phyloP scores from a whole-genome alignment of 2,329 filamentous ascomycete genomes.

The Fusarium sp. region DNA sequence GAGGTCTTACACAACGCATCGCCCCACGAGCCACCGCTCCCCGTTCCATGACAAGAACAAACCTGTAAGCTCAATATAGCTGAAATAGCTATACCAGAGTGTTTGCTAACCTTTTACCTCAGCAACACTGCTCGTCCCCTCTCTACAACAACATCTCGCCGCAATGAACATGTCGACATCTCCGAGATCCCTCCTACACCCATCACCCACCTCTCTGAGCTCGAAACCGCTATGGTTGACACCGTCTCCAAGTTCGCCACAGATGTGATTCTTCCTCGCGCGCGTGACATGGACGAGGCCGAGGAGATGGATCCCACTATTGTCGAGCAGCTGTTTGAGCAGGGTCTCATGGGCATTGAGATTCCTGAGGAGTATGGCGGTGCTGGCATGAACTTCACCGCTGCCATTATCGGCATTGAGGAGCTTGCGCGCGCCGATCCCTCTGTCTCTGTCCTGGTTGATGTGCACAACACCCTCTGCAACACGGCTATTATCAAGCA shows the following conservation, averaged over 20 bases:
- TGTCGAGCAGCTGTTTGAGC: constrained; percentile 95
- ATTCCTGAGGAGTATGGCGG: constrained; percentile 98
- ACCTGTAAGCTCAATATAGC: constrained; percentile 43
- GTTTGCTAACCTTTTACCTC: constrained; percentile 16
- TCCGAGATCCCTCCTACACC: constrained; percentile 87
- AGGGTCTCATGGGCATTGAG: constrained; percentile 96
- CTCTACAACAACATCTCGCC: constrained; percentile 69
- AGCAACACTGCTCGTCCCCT: constrained; percentile 62
- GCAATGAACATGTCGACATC: constrained; percentile 67
- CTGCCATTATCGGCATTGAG: constrained; percentile 96
- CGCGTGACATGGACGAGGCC: constrained; percentile 96
- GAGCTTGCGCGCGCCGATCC: constrained; percentile 95
- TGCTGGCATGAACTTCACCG: constrained; percentile 98
- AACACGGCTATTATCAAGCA: constrained; percentile 93
- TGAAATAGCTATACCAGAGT: not conserved
- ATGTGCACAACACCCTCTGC: constrained; percentile 98
- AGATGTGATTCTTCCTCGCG: constrained; percentile 89
- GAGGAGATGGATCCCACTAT: constrained; percentile 91
- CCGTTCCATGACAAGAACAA: constrained; percentile 41
- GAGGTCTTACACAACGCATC: constrained; percentile 50
- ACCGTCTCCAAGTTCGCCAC: constrained; percentile 90
- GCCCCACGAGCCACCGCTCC: constrained; percentile 35
- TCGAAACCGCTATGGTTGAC: constrained; percentile 89
- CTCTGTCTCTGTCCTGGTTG: constrained; percentile 92
- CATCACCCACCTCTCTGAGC: constrained; percentile 92